These are phyloP conservation scores for Gonapodya sp. DNA, from an alignment of 192 early-diverging fungal species.

Conservation along the genomic window DNA sequence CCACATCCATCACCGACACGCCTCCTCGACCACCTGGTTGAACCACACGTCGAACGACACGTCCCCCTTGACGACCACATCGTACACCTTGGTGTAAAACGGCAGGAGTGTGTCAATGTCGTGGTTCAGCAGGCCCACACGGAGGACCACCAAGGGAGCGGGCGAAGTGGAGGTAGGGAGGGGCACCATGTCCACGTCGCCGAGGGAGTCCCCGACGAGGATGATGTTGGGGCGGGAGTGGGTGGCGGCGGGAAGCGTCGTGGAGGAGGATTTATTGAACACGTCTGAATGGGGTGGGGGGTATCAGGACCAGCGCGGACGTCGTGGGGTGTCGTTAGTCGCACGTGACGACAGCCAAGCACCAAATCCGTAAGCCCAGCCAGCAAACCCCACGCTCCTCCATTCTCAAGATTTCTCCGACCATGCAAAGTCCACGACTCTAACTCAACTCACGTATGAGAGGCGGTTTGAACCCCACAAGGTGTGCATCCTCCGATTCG, in stretches of 20 bases:
- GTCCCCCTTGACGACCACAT: slow-evolving; percentile 56
- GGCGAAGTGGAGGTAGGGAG: neutral
- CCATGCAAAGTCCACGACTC: too few species aligned
- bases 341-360: too few species aligned
- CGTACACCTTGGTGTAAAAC: slow-evolving; percentile 44
- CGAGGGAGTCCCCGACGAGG: slow-evolving; percentile 59
- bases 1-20: neutral
- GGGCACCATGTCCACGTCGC: slow-evolving; percentile 54
- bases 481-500: slow-evolving; percentile 25
- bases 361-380: too few species aligned
- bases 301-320: too few species aligned
- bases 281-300: too few species aligned
- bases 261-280: neutral
- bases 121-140: slow-evolving; percentile 22
- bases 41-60: neutral
- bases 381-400: too few species aligned
- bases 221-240: slow-evolving; percentile 21
- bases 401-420: too few species aligned
- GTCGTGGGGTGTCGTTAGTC: too few species aligned
- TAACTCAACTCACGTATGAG: slow-evolving; percentile 65
- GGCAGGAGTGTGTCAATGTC: slow-evolving; percentile 38
- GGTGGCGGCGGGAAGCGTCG: neutral
- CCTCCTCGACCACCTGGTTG: neutral
- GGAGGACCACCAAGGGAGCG: neutral
- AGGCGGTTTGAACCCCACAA: slow-evolving; percentile 42